These are phyloP conservation scores for Monoraphidium neglectum DNA, from an alignment of 139 green algal species.

Conservation along the genomic window DNA sequence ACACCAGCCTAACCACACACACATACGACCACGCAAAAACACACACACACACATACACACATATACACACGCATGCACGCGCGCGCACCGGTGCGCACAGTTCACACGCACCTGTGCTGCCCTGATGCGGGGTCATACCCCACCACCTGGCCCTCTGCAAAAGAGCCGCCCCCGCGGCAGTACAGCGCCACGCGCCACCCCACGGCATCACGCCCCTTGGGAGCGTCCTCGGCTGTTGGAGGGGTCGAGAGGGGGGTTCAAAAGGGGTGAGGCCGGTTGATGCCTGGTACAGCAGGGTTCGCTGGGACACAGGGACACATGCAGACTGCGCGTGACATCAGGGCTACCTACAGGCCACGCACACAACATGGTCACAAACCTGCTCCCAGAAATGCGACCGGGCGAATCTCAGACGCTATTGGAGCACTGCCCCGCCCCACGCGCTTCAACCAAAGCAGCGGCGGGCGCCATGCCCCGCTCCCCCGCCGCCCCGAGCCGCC, in stretches of 20 bases:
- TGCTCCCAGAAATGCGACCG: too few relatives aligned
- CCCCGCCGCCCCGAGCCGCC: too few relatives aligned
- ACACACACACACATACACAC: not conserved
- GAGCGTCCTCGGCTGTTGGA: slow-evolving; percentile 21
- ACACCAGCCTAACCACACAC: too few relatives aligned
- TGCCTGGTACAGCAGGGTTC: not conserved
- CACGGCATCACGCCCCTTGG: slow-evolving; percentile 47
- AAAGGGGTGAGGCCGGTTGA: not conserved
- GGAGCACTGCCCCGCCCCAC: too few relatives aligned
- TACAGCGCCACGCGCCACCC: slow-evolving; percentile 76
- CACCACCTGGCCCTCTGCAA: slow-evolving; percentile 49
- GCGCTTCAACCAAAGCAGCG: too few relatives aligned
- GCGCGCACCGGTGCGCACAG: not conserved
- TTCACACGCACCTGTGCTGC: slow-evolving; percentile 35
- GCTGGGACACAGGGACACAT: too few relatives aligned
- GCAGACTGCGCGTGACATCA: too few relatives aligned
- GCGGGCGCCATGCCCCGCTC: too few relatives aligned
- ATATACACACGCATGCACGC: not conserved
- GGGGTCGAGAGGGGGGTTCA: not conserved
- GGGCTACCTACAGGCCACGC: too few relatives aligned
- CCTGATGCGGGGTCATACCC: slow-evolving; percentile 48
- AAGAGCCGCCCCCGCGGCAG: slow-evolving; percentile 53
- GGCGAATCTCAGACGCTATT: too few relatives aligned
- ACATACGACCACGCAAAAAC: not conserved
- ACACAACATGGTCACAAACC: too few relatives aligned